Conservation (phyloP, 2,329 filamentous ascomycete genomes). For the Fusarium sp. region DNA sequence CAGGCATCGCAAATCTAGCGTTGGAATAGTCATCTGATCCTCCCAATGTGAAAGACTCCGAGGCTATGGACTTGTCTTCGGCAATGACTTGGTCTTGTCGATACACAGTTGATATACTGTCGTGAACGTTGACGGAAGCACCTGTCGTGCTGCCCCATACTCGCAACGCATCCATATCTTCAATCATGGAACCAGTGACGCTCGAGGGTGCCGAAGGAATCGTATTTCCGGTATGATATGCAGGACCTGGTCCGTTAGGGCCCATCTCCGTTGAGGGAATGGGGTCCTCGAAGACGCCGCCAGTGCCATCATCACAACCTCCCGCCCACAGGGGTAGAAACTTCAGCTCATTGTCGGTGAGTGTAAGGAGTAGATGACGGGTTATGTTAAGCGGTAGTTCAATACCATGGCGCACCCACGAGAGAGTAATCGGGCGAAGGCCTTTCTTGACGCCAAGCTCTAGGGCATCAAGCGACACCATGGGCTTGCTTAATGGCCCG, state of each 20-base stretch:
- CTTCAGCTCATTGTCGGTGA: slow-evolving; percentile 71
- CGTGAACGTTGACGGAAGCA: slow-evolving; percentile 58
- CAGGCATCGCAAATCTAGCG: slow-evolving; percentile 55
- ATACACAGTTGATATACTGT: slow-evolving; percentile 58
- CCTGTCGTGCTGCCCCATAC: slow-evolving; percentile 54
- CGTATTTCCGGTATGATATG: slow-evolving; percentile 62
- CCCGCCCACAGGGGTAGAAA: slow-evolving; percentile 78
- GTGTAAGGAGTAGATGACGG: slow-evolving; percentile 65
- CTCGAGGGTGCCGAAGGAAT: slow-evolving; percentile 55
- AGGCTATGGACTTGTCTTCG: slow-evolving; percentile 53
- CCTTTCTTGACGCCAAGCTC: slow-evolving; percentile 43
- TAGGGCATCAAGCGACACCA: slow-evolving; percentile 42
- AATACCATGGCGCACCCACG: slow-evolving; percentile 50
- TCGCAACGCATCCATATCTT: slow-evolving; percentile 54
- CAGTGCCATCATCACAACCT: slow-evolving; percentile 66
- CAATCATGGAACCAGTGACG: slow-evolving; percentile 54
- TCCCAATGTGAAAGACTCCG: slow-evolving; percentile 55
- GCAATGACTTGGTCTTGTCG: slow-evolving; percentile 52
- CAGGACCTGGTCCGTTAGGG: slow-evolving; percentile 63
- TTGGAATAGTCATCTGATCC: slow-evolving; percentile 54
- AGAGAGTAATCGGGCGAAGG: slow-evolving; percentile 39
- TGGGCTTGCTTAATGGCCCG: slow-evolving; percentile 11
- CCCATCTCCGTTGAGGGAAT: slow-evolving; percentile 62
- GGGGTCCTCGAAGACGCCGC: slow-evolving; percentile 62
- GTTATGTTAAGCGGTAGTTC: slow-evolving; percentile 56